These are phyloP conservation scores for Tolypocladium amazonense DNA, from an alignment of 2,329 filamentous ascomycete species.

Conservation along the genomic window DNA sequence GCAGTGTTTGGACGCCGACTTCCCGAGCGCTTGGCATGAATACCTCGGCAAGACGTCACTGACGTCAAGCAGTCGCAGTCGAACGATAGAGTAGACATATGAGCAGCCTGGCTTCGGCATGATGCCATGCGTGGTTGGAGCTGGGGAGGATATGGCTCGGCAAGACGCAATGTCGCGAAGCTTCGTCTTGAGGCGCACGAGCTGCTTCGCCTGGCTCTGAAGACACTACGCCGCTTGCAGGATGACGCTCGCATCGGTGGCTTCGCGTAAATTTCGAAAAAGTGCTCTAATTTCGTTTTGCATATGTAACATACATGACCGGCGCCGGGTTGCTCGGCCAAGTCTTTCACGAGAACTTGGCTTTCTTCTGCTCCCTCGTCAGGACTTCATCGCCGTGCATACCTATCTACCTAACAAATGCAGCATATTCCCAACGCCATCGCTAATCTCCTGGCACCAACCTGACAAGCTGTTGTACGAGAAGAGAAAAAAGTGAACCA, in stretches of 20 bases:
- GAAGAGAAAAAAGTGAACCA: neutral
- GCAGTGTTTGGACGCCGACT: neutral
- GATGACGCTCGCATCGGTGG: neutral
- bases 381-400: neutral
- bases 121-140: no score
- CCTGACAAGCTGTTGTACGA: neutral
- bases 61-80: neutral
- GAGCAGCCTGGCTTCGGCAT: neutral
- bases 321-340: neutral
- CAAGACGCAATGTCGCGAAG: neutral
- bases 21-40: neutral
- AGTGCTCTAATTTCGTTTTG: neutral
- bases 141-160: neutral
- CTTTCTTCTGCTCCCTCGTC: neutral
- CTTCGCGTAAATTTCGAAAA: neutral
- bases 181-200: neutral
- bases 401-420: neutral
- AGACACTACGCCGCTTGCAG: no score
- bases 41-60: neutral
- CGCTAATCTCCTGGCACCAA: constrained; percentile 7
- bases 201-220: neutral
- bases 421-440: neutral
- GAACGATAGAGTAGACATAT: neutral
- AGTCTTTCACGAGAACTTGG: neutral
- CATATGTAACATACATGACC: neutral